A percentile compares a stretch with the other conserved stretches of the same genome.
Evolutionary conservation across 306 rosid genomes (phyloP).

Genomic region (Hippophae tibetana): DNA sequence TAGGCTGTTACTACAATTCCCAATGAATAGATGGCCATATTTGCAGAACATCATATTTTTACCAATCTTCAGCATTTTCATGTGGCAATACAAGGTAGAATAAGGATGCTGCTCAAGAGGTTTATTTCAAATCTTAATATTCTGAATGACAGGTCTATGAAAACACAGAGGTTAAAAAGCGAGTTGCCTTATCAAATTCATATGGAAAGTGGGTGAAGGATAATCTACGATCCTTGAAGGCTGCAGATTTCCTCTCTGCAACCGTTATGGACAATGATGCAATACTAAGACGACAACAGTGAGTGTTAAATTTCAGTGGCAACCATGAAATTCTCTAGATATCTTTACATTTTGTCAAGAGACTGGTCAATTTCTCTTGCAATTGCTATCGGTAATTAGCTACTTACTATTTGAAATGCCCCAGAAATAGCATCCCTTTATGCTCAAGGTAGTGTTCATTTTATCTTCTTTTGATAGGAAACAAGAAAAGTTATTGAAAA

Average conservation of each 20-base stretch:
- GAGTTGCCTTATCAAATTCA: constrained; percentile 76
- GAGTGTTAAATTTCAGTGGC: constrained; percentile 34
- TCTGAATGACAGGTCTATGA: constrained; percentile 71
- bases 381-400: constrained; percentile 9
- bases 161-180: constrained; percentile 91
- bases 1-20: too few species aligned
- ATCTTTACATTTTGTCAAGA: neutral
- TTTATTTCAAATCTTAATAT: constrained; percentile 16
- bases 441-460: too few species aligned
- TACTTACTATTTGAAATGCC: too few species aligned
- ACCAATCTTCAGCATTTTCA: too few species aligned
- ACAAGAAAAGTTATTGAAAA: too few species aligned
- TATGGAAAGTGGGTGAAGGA: constrained; percentile 91
- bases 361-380: neutral
- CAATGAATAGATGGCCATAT: too few species aligned
- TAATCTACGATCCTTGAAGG: constrained; percentile 60
- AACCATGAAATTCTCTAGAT: neutral
- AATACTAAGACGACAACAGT: constrained; percentile 85
- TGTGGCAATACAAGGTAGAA: too few species aligned
- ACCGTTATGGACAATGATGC: constrained; percentile 71
- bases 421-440: too few species aligned
- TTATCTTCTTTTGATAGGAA: too few species aligned
- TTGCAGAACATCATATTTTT: too few species aligned
- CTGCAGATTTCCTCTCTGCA: constrained; percentile 68
- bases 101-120: neutral